Conservation (phyloP, 441 rosid genomes). For the Raphanus hybrid region DNA sequence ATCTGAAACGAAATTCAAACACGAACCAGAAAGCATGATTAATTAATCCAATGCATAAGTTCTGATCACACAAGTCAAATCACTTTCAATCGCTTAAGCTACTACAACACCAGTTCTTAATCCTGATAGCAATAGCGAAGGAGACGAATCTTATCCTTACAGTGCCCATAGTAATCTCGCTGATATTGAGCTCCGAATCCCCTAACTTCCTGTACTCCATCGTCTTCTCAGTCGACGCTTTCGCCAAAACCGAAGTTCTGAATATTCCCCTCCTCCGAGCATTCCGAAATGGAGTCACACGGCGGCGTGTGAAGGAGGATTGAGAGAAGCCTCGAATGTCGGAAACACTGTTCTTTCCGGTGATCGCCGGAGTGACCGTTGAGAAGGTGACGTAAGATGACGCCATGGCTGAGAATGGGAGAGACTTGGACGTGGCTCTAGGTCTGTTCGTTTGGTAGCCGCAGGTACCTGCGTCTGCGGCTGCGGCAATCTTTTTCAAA, state of each 20-base stretch:
- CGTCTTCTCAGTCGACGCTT: conserved; percentile 38
- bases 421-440: conserved; percentile 24
- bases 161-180: conserved; percentile 82
- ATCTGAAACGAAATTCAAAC: conserved; percentile 49
- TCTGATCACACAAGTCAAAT: background rate
- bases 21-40: conserved; percentile 1
- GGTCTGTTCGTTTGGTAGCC: no score
- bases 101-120: background rate
- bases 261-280: conserved; percentile 37
- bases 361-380: conserved; percentile 18
- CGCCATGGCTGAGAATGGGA: conserved; percentile 32
- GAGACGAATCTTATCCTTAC: conserved; percentile 53
- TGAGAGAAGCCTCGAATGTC: background rate
- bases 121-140: background rate
- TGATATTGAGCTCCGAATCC: conserved; percentile 68
- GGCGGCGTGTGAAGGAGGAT: conserved; percentile 15
- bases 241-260: conserved; percentile 46
- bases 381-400: conserved; percentile 37
- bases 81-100: background rate
- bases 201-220: conserved; percentile 67
- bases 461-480: no score
- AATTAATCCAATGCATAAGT: background rate
- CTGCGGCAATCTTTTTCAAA: no score
- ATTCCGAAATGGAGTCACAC: conserved; percentile 17
- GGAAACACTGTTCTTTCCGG: background rate